Percentiles rank a stretch among this genome's conserved stretches.
These are phyloP conservation scores for Yamadazyma diddensiae DNA, from an alignment of 1,139 yeast species.

Conservation along the genomic window DNA sequence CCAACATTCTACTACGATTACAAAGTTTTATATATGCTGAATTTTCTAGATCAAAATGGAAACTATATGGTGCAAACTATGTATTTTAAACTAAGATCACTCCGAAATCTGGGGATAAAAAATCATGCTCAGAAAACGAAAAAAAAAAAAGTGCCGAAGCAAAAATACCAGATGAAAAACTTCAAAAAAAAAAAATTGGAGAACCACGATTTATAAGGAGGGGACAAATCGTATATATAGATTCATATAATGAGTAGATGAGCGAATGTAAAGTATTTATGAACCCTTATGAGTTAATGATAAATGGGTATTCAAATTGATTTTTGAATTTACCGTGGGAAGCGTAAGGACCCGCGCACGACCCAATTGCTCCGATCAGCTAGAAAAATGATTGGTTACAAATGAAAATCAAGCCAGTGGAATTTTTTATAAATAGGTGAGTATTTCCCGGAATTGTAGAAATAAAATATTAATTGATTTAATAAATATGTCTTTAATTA, in stretches of 20 bases:
- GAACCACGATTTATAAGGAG: neutral
- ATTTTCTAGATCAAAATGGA: too few species aligned
- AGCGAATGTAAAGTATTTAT: too few species aligned
- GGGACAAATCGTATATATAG: too few species aligned
- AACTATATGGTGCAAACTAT: too few species aligned
- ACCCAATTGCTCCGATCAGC: conserved; percentile 7
- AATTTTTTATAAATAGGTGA: conserved; percentile 1
- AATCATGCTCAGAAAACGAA: neutral
- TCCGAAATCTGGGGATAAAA: conserved; percentile 16
- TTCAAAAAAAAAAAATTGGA: neutral
- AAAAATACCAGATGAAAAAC: conserved; percentile 1
- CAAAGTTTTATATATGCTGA: too few species aligned
- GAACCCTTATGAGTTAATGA: too few species aligned
- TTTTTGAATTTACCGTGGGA: neutral
- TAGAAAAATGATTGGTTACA: conserved; percentile 11
- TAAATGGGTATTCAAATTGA: too few species aligned
- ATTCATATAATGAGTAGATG: too few species aligned
- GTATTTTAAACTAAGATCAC: too few species aligned
- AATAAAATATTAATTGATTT: neutral
- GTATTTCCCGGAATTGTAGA: conserved; percentile 1
- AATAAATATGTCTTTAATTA: conserved; percentile 13
- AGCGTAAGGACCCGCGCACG: conserved; percentile 4
- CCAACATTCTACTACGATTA: too few species aligned
- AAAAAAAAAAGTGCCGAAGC: conserved; percentile 3
- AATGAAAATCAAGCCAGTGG: neutral